These are phyloP conservation scores for Arxiozyma slooffiae DNA, from an alignment of 1,139 yeast species.

Conservation along the genomic window DNA sequence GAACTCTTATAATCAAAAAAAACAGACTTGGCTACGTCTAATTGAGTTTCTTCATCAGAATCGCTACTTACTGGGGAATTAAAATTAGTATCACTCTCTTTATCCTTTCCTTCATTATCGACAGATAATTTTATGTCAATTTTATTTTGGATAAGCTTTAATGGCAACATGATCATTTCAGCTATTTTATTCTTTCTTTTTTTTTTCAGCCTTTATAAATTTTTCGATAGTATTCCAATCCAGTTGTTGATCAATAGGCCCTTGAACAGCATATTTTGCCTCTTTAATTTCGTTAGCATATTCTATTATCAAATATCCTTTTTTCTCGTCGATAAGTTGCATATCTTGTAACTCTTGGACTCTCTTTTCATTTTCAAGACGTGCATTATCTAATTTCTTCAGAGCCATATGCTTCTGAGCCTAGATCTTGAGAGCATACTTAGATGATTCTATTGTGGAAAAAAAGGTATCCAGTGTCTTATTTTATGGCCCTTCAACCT, in stretches of 20 bases:
- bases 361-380: slow-evolving; percentile 61
- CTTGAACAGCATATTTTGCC: slow-evolving; percentile 59
- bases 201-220: slow-evolving; percentile 58
- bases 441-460: slow-evolving; percentile 76
- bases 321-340: slow-evolving; percentile 53
- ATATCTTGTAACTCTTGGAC: slow-evolving; percentile 56
- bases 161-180: slow-evolving; percentile 50
- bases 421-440: slow-evolving; percentile 60
- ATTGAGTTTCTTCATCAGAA: slow-evolving; percentile 11
- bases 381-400: slow-evolving; percentile 65
- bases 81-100: slow-evolving; percentile 1
- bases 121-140: slow-evolving; percentile 45
- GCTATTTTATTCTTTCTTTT: slow-evolving; percentile 60
- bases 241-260: slow-evolving; percentile 70
- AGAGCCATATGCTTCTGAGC: slow-evolving; percentile 68
- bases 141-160: slow-evolving; percentile 61
- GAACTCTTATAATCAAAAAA: slow-evolving; percentile 5
- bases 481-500: slow-evolving; percentile 51
- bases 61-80: slow-evolving; percentile 7
- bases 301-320: slow-evolving; percentile 65
- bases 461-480: slow-evolving; percentile 74
- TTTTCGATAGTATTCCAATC: slow-evolving; percentile 90
- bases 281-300: slow-evolving; percentile 65
- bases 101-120: slow-evolving; percentile 11
- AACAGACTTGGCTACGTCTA: slow-evolving; percentile 6